Base-by-base conservation (phyloP, 2,329 filamentous ascomycete species). In the Alternaria solani region DNA sequence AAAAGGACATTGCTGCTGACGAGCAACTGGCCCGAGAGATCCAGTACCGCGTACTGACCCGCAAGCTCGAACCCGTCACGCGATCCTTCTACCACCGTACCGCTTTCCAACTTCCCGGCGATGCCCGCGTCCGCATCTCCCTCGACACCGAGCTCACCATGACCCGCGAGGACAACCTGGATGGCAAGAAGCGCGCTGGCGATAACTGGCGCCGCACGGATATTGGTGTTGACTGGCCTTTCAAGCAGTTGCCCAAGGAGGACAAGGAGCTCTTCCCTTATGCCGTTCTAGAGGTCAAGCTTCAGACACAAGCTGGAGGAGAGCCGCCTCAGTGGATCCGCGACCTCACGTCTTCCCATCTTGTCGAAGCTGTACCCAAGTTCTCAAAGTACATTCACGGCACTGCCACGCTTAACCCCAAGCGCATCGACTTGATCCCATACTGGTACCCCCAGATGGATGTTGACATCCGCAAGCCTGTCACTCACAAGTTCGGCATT, bases 381-480 rank as follows among this genome's bases (percentile, higher is more conserved):
- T 99, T 98, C 80, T 97, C 93, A 74, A 99, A 99, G 81, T 99
- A 98, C 78, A 98, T 99, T 59, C 95, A 99, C 78, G 95, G 95
- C 60, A 93, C 90, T 2, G 94, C 94, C 9, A 91, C 88, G 11
- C 81, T 99, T 46, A 96, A 97, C 78, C 94, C 94, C 0, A 86
- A 89, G 44, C 88, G 91, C 56, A 99, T 99, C 79, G 84, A 97
- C 48, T 85, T 99, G 12, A 84, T 99, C 6, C 95, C 95, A 0
- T 99, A 92, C 83, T 99, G 95, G 95, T 92, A 94, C 84, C 95
- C 95, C 1, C 95, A 99, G 80, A 99, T 99, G 95, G 90, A 96
- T 68, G 89, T 96, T 25, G 95, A 99, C 74, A 99, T 99, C 71
- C 91, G 94, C 68, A 99, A 99, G 80, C 93, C 95, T 1, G 87